Evolutionary conservation across 1,284 basidiomycete species (phyloP), one percentile per base, ranked within the genome.

Genomic region (Microbotryomycetes sp.): DNA sequence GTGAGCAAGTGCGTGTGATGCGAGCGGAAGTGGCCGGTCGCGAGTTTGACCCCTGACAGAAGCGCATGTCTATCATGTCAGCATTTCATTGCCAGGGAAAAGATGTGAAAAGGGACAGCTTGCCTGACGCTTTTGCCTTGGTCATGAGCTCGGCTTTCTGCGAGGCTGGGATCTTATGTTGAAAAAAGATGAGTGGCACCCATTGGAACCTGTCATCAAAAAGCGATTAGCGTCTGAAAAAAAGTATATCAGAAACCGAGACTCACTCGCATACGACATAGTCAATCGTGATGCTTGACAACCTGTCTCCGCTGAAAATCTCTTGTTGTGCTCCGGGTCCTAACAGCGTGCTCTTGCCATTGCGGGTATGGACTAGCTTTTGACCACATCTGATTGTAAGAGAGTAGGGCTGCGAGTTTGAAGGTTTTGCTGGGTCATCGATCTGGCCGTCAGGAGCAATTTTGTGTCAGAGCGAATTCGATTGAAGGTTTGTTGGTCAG

Each of bases 1-100:
- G 32, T 4, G 47, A 68, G 5, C 42, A 32, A 58, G 56, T 68
- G 64, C 6, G 64, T 64, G 54, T 66, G 64, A n/a, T 62, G 64
- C 3, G 60, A 16, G 25, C 25, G 54, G 29, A 47, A 49, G 9
- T 48, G 45, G 31, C 36, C n/a, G 42, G 32, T 54, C 4, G 58
- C 50, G 32, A 68, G 2, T 29, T 68, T 68, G 62, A 66, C 31
- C n/a, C 67, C 67, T 68, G 52, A n/a, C 4, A 15, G 5, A 0
- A 7, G 29, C 9, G 16, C 25, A 12, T 16, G 28, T 28, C 3
- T 14, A 25, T 14, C 6, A 52, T 31, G 5, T 12, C 9, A 3
- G n/a, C 7, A 25, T 9, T 9, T 12, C 9, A 32, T 25, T 32
- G 4, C 60, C 22, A 19, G 59, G 61, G 61, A 16, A 63, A 51